phyloP scores from a whole-genome alignment of 345 rosid genomes.

The Kandelia obovata region DNA sequence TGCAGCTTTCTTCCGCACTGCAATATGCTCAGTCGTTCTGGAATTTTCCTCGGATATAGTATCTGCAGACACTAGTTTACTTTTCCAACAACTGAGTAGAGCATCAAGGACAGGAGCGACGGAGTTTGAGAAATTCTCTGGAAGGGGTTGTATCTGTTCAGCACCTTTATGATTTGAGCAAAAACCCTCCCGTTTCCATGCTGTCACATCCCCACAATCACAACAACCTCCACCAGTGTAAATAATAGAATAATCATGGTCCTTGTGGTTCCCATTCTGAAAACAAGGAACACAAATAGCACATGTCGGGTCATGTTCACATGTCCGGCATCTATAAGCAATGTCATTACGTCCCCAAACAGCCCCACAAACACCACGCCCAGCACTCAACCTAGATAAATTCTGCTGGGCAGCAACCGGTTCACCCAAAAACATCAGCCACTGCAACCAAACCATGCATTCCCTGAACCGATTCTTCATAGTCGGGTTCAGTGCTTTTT shows the following conservation, averaged over 20 bases:
- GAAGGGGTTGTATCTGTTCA: slow-evolving; percentile 85
- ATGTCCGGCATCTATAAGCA: slow-evolving; percentile 81
- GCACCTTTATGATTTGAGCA: slow-evolving; percentile 91
- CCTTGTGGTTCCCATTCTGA: slow-evolving; percentile 65
- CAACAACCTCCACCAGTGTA: slow-evolving; percentile 94
- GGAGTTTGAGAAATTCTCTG: slow-evolving; percentile 55
- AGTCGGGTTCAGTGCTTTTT: slow-evolving; percentile 22
- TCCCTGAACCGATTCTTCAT: slow-evolving; percentile 49
- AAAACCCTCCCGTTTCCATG: slow-evolving; percentile 92
- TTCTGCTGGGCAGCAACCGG: slow-evolving; percentile 47
- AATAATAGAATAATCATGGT: slow-evolving; percentile 74
- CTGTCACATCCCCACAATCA: slow-evolving; percentile 96
- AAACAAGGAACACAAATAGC: slow-evolving; percentile 95
- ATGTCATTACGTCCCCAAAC: slow-evolving; percentile 94
- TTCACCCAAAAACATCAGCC: slow-evolving; percentile 80
- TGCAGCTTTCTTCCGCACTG: slow-evolving; percentile 38
- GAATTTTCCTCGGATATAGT: slow-evolving; percentile 30
- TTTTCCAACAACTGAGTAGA: slow-evolving; percentile 58
- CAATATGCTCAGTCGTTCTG: slow-evolving; percentile 28
- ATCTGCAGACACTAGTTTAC: slow-evolving; percentile 51
- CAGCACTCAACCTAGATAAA: slow-evolving; percentile 44
- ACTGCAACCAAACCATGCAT: slow-evolving; percentile 68
- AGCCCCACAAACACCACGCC: slow-evolving; percentile 89
- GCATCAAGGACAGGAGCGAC: slow-evolving; percentile 76
- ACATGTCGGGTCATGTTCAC: slow-evolving; percentile 89